Evolutionary conservation across 441 rosid species (phyloP).

Genomic region (Pelargonium citronellum): DNA sequence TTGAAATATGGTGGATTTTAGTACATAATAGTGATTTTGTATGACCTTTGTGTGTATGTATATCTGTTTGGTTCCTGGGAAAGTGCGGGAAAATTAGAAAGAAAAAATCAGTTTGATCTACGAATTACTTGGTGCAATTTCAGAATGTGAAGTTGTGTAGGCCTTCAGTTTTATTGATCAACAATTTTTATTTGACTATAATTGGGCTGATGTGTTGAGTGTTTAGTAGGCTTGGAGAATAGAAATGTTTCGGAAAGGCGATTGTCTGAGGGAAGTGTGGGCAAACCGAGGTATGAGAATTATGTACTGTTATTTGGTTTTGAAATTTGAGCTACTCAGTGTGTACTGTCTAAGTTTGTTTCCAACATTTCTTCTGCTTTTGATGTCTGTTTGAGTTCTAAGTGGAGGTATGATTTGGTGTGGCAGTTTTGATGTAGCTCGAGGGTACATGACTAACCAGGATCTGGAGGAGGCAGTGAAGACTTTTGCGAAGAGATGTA

Average conservation of each 20-base stretch:
- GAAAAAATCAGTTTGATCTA: background rate
- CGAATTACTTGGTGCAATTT: background rate
- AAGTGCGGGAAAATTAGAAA: background rate
- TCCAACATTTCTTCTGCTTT: background rate
- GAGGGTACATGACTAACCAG: conserved; percentile 68
- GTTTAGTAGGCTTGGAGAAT: background rate
- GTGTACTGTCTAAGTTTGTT: conserved; percentile 2
- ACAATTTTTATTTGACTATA: background rate
- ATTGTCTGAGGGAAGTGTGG: conserved; percentile 27
- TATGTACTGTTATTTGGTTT: background rate
- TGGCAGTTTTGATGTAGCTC: conserved; percentile 42
- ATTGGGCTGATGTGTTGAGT: background rate
- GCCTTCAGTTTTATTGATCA: background rate
- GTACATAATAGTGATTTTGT: background rate
- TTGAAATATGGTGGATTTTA: background rate
- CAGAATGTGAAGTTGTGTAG: background rate
- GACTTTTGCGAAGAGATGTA: conserved; percentile 60
- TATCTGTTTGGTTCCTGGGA: background rate
- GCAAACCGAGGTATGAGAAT: conserved; percentile 35
- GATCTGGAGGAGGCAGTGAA: conserved; percentile 79
- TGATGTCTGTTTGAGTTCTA: background rate
- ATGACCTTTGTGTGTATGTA: background rate
- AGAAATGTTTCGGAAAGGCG: conserved; percentile 26
- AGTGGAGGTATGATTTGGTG: conserved; percentile 17
- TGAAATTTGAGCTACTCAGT: background rate